Evolutionary conservation across 2,329 filamentous ascomycete genomes (phyloP).

Genomic region (Stachybotrys chartarum): DNA sequence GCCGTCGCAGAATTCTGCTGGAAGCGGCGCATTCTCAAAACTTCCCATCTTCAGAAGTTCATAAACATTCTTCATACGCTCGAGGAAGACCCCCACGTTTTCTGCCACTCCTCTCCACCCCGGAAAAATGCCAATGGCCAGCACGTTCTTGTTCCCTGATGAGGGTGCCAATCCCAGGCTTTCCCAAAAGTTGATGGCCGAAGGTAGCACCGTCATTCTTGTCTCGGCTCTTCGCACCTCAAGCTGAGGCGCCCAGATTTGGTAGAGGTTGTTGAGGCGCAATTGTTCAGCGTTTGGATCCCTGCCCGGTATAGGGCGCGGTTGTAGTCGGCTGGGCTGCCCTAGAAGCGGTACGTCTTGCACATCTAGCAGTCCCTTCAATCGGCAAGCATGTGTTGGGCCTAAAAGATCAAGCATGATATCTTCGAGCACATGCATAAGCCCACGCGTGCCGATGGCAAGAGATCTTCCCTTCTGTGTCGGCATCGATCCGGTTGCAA

Average conservation of each 20-base stretch:
- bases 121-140: constrained; percentile 64
- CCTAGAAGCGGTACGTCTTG: constrained; percentile 48
- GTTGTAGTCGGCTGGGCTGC: constrained; percentile 44
- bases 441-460: constrained; percentile 35
- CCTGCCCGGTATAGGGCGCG: constrained; percentile 35
- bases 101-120: constrained; percentile 54
- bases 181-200: constrained; percentile 76
- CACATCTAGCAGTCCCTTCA: constrained; percentile 47
- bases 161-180: constrained; percentile 67
- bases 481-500: constrained; percentile 13
- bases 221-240: constrained; percentile 64
- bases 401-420: constrained; percentile 37
- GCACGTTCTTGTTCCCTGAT: constrained; percentile 63
- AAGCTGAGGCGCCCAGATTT: constrained; percentile 61
- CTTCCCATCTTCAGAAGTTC: constrained; percentile 66
- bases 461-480: constrained; percentile 33
- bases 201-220: constrained; percentile 65
- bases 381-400: constrained; percentile 25
- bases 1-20: constrained; percentile 31
- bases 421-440: constrained; percentile 39
- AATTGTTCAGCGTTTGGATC: constrained; percentile 36
- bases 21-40: constrained; percentile 46
- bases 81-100: constrained; percentile 56
- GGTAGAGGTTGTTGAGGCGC: constrained; percentile 48
- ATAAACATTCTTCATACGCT: constrained; percentile 62